These are phyloP conservation scores for Cryphonectria carpinicola DNA, from an alignment of 2,329 filamentous ascomycete species.

Conservation along the genomic window DNA sequence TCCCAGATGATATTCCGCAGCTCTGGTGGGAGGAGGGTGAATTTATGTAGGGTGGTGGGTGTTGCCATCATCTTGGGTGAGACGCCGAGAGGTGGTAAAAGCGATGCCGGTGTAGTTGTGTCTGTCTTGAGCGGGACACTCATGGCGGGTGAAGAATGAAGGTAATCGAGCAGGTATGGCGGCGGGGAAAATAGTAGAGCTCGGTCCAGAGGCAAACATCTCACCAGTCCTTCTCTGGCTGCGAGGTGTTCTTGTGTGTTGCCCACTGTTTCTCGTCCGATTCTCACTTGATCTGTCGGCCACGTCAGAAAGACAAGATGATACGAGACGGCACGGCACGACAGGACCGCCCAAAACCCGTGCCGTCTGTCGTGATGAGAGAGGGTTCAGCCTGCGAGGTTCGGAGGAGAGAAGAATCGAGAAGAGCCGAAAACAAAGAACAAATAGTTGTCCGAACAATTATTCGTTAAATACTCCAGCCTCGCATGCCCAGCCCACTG, in stretches of 20 bases:
- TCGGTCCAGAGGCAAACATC: not conserved
- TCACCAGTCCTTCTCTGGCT: not conserved
- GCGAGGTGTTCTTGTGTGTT: not conserved
- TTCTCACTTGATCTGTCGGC: conserved; percentile 4
- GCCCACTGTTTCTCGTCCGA: not conserved
- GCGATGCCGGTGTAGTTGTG: not conserved
- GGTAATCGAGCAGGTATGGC: not conserved
- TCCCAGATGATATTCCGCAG: conserved; percentile 52
- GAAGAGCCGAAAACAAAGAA: not conserved
- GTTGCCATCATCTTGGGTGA: not conserved
- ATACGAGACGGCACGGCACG: not conserved
- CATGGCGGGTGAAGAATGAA: not conserved
- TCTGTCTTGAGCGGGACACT: not conserved
- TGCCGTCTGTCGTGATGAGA: conserved; percentile 17
- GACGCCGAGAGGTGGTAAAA: not conserved
- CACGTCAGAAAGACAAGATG: not conserved
- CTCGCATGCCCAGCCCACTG: not conserved
- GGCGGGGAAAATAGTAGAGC: conserved; percentile 1
- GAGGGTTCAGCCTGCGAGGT: not conserved
- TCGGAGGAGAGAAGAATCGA: not conserved
- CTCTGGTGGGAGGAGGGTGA: conserved; percentile 46
- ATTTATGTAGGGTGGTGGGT: conserved; percentile 34
- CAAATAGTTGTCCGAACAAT: not conserved
- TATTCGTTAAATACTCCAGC: not conserved
- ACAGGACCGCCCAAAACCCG: conserved; percentile 18